Evolutionary conservation across 805 yeast genomes (phyloP), one percentile per base, ranked within the genome.

Genomic region (Wickerhamiella qilinensis): DNA sequence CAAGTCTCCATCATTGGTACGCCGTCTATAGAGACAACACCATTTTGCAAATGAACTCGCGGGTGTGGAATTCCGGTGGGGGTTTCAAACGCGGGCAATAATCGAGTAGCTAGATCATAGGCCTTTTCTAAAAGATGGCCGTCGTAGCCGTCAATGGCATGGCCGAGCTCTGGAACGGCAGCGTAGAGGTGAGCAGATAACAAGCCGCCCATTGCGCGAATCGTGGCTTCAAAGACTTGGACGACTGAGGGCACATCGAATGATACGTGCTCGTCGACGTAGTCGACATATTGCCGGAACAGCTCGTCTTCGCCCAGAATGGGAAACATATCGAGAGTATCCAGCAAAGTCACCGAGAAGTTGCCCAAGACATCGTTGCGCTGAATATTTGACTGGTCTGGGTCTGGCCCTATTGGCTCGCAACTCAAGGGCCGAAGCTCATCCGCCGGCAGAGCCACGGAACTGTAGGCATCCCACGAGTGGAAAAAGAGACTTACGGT

Each of bases 321-420:
- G 4, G 86, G 76, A 43, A 81, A 68, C 12, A 88, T 75, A 43
- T 91, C 94, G 30, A 88, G 54, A 12, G 80, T 68, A 55, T 86
- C 97, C 20, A 86, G 60, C 35, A 85, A 57, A 0, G 94, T 83
- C 47, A 77, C 67, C 0, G 93, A 73, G 40, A 74, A 76, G 49
- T 84, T 84, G 0, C 96, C 96, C 60, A 84, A 55, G 0, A 79
- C 91, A 53, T 86, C 97, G 52, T 83, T 84, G 33, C 78, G 61
- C 18, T 69, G 71, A 2, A 70, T 62, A 49, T 84, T 76, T 5
- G 56, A 50, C 1, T 78, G 64, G 0, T 56, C 57, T 41, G 60
- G 65, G 50, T 82, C 84, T 11, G 84, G 73, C 3, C 75, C 78
- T 37, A 72, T 69, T 0, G 84, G 78, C 17, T 52, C 55, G 54